Evolutionary conservation across 345 rosid species (phyloP), one percentile per base, ranked within the genome.

Genomic region (Euphorbia lathyris): DNA sequence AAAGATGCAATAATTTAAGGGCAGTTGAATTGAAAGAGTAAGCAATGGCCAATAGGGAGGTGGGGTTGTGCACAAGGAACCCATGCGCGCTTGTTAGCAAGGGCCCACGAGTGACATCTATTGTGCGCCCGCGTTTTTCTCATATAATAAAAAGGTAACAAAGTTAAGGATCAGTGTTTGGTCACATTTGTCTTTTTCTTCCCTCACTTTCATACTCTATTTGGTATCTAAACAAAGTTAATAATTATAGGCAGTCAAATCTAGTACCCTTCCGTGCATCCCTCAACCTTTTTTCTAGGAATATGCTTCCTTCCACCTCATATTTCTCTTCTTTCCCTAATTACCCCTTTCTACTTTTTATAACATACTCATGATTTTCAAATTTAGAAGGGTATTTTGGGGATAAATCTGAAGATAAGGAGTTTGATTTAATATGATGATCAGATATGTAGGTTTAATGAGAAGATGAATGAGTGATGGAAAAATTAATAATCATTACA

Each of bases 221-320:
- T 45, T 45, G 16, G 51, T 45, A 45, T 45, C 1, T 2, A 51
- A 51, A 19, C 0, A 34, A 17, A 38, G 22, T 26, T 34, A 14
- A 43, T 60, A 73, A 50, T 19, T 10, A 30, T 70, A 72, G 57
- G 65, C 65, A 25, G 73, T 81, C 77, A 68, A 71, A 81, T 83
- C 84, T 73, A 62, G 83, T 74, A 81, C 73, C 85, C 82, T 45
- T 79, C 80, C 80, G 74, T 70, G 83, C 79, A 67, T 40, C 68
- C 77, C 74, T 17, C 43, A 14, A 27, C 68, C 81, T 69, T 58
- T 70, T 65, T 60, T 74, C 23, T 29, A 72, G 81, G 89, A 51
- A 53, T 14, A 27, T 77, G 81, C 71, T 70, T 69, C 10, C 71
- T 70, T 69, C 10, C 48, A 12, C 48, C 32, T 42, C 42, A 20